Base-by-base conservation (phyloP, 768 basidiomycete species). In the Xerocomus brunneocitrinus region DNA sequence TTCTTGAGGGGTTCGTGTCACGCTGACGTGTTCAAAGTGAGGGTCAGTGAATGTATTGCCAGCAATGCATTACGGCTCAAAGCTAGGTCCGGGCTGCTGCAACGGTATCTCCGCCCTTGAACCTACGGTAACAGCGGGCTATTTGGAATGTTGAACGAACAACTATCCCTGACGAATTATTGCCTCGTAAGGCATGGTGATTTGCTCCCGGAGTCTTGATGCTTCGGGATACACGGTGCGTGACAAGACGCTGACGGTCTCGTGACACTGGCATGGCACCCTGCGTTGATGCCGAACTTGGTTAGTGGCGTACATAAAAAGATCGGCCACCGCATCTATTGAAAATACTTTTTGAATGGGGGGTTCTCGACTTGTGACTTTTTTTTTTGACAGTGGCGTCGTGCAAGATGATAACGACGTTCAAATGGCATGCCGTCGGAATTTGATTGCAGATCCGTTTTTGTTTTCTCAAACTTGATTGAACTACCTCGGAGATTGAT, bases 11-110 rank as follows among this genome's bases (percentile, higher is more conserved):
- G 52, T 49, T 63, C 35, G 56, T 58, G 62, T 64, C 44, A 60
- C 58, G 65, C 42, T 66, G 61, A 67, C 65, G 65, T 67, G 58
- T 66, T 67, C 56, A 47, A 30, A 53, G 30, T 12, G 65, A 67
- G 56, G 64, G 66, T 65, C 57, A 43, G 39, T 53, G 58, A 56
- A 54, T 43, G 35, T 39, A 60, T 67, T 19, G 65, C 65, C 65
- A 65, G 60, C 62, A 67, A 52, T 41, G 47, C 60, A 53, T 67
- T 66, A 67, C 66, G 64, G 66, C 60, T 60, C 51, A 55, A 48
- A 14, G 24, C 19, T 19, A 19, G 19, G 19, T 19, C 19, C 19
- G 30, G 43, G 50, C 49, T 22, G 19, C n/a, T 28, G 10, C n/a
- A 55, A 52, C 45, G 31, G 57, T 56, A 66, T 64, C 62, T 58